phyloP scores from a whole-genome alignment of 2,329 filamentous ascomycete genomes.

The Xylariaceae sp. region DNA sequence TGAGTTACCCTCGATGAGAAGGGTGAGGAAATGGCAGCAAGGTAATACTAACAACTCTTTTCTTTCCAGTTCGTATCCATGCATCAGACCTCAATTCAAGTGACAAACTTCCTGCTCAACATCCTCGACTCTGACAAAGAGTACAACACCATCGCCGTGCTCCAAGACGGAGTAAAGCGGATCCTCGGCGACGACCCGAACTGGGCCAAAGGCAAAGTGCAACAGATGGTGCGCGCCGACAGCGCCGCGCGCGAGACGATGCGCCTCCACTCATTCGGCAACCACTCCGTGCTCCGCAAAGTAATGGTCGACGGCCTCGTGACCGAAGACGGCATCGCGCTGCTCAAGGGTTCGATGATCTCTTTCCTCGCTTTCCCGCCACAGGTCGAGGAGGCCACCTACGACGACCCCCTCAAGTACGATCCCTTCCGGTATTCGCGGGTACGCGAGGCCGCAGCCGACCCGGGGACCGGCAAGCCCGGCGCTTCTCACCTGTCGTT shows the following conservation, averaged over 20 bases:
- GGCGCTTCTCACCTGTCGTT: constrained; percentile 27
- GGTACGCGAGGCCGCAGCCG: constrained; percentile 25
- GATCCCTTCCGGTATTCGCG: constrained; percentile 40
- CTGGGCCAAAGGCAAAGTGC: constrained; percentile 21
- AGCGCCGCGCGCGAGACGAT: constrained; percentile 41
- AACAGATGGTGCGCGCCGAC: constrained; percentile 36
- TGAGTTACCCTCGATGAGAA: not conserved
- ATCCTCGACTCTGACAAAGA: constrained; percentile 36
- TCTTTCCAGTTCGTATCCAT: constrained; percentile 28
- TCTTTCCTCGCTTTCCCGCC: constrained; percentile 29
- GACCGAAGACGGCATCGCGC: constrained; percentile 28
- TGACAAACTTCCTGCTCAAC: constrained; percentile 39
- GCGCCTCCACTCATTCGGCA: constrained; percentile 32
- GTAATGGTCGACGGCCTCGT: constrained; percentile 26
- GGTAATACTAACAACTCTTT: not conserved
- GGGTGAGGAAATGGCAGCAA: too few species aligned
- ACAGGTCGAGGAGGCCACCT: constrained; percentile 26
- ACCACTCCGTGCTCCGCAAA: constrained; percentile 28
- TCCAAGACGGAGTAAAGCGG: constrained; percentile 34
- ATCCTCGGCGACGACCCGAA: not conserved
- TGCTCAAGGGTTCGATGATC: constrained; percentile 31
- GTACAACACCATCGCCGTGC: constrained; percentile 31
- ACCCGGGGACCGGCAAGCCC: constrained; percentile 11
- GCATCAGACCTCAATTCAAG: constrained; percentile 35
- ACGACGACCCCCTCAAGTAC: constrained; percentile 34